Evolutionary conservation across 306 rosid species (phyloP), one percentile per base, ranked within the genome.

Genomic region (Ochetophila trinervis): DNA sequence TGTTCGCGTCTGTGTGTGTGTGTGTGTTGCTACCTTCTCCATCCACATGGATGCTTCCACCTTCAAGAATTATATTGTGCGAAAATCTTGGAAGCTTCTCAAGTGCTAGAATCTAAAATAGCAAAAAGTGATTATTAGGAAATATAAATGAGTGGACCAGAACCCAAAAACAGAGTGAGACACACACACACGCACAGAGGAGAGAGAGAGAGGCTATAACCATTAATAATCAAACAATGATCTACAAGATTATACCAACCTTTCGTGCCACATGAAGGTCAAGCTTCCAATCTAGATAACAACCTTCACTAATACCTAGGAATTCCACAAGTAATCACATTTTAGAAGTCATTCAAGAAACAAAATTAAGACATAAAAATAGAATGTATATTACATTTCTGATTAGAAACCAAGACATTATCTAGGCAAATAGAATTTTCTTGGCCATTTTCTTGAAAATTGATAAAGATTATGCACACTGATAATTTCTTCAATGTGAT

Each of bases 41-140:
- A 84, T 93, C 99, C 14, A 93, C 99, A 76, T 93, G 99, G 76
- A 93, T 90, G 79, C 97, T 90, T 76, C 99, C 99, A 16, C 99
- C 96, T 90, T 93, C 99, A 42, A 93, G 94, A 77, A 93, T 73
- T 71, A 87, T 67, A 4, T 84, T 60, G 34, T 87, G 84, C 6
- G 82, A 66, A 86, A 93, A 89, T 67, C 84, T 81, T 59, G 89
- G 96, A 76, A 93, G 42, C 81, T 60, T 83, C 82, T 93, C 96
- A 58, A 76, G 66, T 20, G 49, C 89, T 82, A 90, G 80, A 69
- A 89, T 87, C 98, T 93, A 70, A n/a, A n/a, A 66, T 67, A 71
- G 69, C 57, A 71, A 79, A 63, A 37, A 36, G 37, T 5, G 67
- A 72, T 62, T 12, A 18, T 62, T 60, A 67, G 45, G 57, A 60